A percentile compares a stretch with the other conserved stretches of the same genome.
Evolutionary conservation across 1,284 basidiomycete genomes (phyloP).

Genomic region (Sparassis latifolia): DNA sequence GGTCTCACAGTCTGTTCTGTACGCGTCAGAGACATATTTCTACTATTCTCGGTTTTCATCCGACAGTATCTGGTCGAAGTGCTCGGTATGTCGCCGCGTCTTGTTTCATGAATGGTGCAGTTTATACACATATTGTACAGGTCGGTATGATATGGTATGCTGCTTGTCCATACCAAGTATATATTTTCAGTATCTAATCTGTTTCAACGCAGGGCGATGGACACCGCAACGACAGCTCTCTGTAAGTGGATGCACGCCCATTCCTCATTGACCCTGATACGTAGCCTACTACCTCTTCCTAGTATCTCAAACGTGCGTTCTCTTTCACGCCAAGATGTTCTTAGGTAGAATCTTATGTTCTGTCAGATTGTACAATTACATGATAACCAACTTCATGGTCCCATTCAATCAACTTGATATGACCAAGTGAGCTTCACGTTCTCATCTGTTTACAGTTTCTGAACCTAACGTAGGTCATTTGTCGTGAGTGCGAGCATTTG

Average conservation of each 20-base stretch:
- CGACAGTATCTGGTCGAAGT: conserved; percentile 23
- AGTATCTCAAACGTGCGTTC: conserved; percentile 31
- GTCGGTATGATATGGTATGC: conserved; percentile 25
- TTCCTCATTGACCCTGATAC: background rate
- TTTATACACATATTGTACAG: conserved; percentile 13
- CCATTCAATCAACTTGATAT: conserved; percentile 25
- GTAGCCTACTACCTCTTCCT: background rate
- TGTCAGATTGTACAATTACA: conserved; percentile 28
- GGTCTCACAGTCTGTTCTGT: background rate
- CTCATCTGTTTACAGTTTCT: background rate
- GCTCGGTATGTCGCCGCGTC: conserved; percentile 19
- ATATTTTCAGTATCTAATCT: background rate
- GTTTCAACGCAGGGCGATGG: conserved; percentile 15
- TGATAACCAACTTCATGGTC: conserved; percentile 29
- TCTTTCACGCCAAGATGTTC: background rate
- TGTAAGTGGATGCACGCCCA: conserved; percentile 15
- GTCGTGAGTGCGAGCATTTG: conserved; percentile 23
- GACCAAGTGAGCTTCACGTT: conserved; percentile 24
- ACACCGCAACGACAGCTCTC: conserved; percentile 21
- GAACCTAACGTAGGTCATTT: conserved; percentile 24
- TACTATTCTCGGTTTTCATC: conserved; percentile 32
- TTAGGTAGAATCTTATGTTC: background rate
- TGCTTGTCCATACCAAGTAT: background rate
- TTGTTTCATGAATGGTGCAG: background rate
- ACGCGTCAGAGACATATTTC: conserved; percentile 30